Base-by-base conservation (phyloP, 2,329 filamentous ascomycete genomes). In the Tolypocladium pustulatum region DNA sequence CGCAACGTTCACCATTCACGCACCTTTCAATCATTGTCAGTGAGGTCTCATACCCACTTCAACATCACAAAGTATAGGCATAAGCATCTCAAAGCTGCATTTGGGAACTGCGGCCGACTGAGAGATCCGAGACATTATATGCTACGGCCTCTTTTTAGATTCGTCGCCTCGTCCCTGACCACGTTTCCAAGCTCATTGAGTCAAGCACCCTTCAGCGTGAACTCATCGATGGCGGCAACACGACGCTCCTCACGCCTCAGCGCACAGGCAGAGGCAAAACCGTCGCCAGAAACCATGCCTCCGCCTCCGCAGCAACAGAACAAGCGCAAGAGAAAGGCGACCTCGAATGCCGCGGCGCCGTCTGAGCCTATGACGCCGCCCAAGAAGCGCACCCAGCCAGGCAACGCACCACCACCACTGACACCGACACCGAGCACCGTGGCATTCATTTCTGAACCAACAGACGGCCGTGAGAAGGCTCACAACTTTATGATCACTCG, bases 401-500 rank as follows among this genome's bases (percentile, higher is more conserved):
- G 59, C 27, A 46, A 41, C 36, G 58, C 63, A 9, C 68, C 68
- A 34, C 72, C 73, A 17, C 77, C 78, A 22, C 65, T 70, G 30
- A 81, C 80, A 5, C 78, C 79, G 0, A 80, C 78, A 1, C 76
- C 78, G n/a, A 73, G 71, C 60, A 74, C 72, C 51, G 74, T 72
- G 15, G 70, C 69, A 34, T 70, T 78, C 55, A 75, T 78, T 12
- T 69, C 70, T 51, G 61, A 67, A 46, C 64, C 71, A 10, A 64
- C 61, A 36, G 66, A 65, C 25, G 68, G 65, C 36, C 67, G 66
- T 17, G 69, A 68, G 51, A 79, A 75, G 58, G 74, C 76, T 52
- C 74, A 68, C 37, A 71, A 75, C 27, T 69, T 71, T 17, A 72
- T 72, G 1, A 72, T 81, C 40, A 72, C 77, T 56, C 81, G 86